Conservation (phyloP, 768 basidiomycete species). For the Boletus pseudo-olivaceus region DNA sequence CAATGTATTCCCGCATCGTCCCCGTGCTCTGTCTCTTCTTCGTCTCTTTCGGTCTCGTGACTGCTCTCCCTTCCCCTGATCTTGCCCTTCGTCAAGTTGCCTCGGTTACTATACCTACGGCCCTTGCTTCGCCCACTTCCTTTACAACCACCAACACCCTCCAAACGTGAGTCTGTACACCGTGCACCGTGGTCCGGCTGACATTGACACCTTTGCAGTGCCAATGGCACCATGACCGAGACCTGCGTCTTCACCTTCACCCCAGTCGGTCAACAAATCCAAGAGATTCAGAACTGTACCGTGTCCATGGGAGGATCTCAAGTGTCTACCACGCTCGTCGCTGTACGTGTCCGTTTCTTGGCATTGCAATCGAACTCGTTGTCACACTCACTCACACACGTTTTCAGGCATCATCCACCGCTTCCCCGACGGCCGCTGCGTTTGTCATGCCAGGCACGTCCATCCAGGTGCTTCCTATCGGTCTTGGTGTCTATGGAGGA, state of each 20-base stretch:
- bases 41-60: constrained; percentile 21
- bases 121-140: constrained; percentile 33
- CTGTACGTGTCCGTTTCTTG: constrained; percentile 3
- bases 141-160: constrained; percentile 35
- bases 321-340: constrained; percentile 8
- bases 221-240: constrained; percentile 49
- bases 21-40: constrained; percentile 25
- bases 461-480: constrained; percentile 74
- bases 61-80: constrained; percentile 26
- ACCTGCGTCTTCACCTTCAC: constrained; percentile 60
- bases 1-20: constrained; percentile 22
- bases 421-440: constrained; percentile 32
- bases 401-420: constrained; percentile 24
- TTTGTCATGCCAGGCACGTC: constrained; percentile 72
- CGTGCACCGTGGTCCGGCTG: too few species aligned
- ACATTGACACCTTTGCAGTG: constrained; percentile 28
- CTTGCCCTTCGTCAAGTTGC: constrained; percentile 19
- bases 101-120: constrained; percentile 17
- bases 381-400: background rate
- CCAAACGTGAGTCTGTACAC: constrained; percentile 37
- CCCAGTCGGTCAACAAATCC: constrained; percentile 49
- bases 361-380: background rate
- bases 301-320: constrained; percentile 28
- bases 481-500: constrained; percentile 80
- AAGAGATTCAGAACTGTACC: constrained; percentile 53